Evolutionary conservation across 2,329 filamentous ascomycete genomes (phyloP).

Genomic region (Microcyclospora pomicola): DNA sequence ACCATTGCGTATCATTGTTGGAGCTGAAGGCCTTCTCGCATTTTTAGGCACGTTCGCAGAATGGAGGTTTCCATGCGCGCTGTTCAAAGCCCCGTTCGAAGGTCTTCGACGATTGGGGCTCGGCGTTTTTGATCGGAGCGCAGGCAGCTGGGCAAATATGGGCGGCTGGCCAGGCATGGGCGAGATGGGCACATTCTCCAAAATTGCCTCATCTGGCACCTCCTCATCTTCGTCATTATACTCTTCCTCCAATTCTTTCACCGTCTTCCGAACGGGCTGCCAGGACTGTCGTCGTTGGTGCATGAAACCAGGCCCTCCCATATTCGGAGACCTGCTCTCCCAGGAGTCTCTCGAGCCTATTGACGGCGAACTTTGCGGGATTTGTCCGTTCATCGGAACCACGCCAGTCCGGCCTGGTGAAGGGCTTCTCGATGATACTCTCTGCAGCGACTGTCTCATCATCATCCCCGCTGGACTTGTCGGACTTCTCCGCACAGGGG

Average conservation of each 20-base stretch:
- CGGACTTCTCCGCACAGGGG: conserved; percentile 27
- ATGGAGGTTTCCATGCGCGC: conserved; percentile 15
- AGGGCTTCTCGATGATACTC: conserved; percentile 18
- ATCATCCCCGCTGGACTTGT: conserved; percentile 19
- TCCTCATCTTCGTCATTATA: conserved; percentile 65
- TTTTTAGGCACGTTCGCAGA: conserved; percentile 23
- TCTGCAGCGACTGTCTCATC: conserved; percentile 7
- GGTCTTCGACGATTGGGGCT: conserved; percentile 21
- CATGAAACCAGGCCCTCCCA: no score
- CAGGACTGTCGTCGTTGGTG: conserved; percentile 36
- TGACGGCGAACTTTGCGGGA: no score
- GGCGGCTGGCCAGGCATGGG: conserved; percentile 31
- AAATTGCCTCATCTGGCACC: conserved; percentile 62
- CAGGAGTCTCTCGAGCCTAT: no score
- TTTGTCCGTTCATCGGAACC: no score
- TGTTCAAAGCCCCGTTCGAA: conserved; percentile 14
- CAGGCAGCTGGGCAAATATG: background rate
- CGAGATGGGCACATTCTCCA: conserved; percentile 73
- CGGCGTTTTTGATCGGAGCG: conserved; percentile 17
- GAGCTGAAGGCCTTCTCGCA: conserved; percentile 20
- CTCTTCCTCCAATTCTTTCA: conserved; percentile 59
- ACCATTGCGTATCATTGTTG: conserved; percentile 12
- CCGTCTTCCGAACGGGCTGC: conserved; percentile 57
- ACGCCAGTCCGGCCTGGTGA: conserved; percentile 11
- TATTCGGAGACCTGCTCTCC: conserved; percentile 1